phyloP scores from a whole-genome alignment of 1,284 basidiomycete genomes.

The Boletellus dicymbophilus region DNA sequence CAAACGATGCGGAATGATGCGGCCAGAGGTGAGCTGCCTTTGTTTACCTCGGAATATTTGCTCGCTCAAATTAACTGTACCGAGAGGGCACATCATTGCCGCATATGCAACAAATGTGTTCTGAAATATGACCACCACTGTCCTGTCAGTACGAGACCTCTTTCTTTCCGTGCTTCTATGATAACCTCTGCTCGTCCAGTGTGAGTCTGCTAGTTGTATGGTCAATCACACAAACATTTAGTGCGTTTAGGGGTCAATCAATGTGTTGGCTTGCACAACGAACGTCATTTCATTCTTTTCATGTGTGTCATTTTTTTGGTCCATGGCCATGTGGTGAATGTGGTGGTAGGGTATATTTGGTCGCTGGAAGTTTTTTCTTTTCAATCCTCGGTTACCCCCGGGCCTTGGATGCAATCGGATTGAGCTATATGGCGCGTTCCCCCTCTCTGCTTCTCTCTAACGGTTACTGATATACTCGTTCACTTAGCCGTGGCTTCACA shows the following conservation, averaged over 20 bases:
- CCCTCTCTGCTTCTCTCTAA: slow-evolving; percentile 1
- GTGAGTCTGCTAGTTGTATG: slow-evolving; percentile 16
- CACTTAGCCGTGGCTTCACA: slow-evolving; percentile 57
- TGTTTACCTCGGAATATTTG: background rate
- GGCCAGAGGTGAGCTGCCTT: slow-evolving; percentile 75
- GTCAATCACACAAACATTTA: background rate
- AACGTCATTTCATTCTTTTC: slow-evolving; percentile 95
- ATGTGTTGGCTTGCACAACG: slow-evolving; percentile 95
- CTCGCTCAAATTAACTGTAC: slow-evolving; percentile 16
- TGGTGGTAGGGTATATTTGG: slow-evolving; percentile 68
- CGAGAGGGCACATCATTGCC: slow-evolving; percentile 94
- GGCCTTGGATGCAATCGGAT: slow-evolving; percentile 60
- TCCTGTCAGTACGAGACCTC: slow-evolving; percentile 57
- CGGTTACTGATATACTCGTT: slow-evolving; percentile 3
- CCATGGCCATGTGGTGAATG: background rate
- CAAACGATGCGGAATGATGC: slow-evolving; percentile 65
- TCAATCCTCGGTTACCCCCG: slow-evolving; percentile 58
- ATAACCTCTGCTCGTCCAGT: slow-evolving; percentile 18
- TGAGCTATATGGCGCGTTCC: slow-evolving; percentile 42
- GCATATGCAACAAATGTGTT: slow-evolving; percentile 90
- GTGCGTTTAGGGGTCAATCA: slow-evolving; percentile 86
- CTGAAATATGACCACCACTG: slow-evolving; percentile 96
- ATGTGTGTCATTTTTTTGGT: slow-evolving; percentile 50
- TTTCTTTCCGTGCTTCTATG: background rate
- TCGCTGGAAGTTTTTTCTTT: slow-evolving; percentile 60